These are phyloP conservation scores for Boletus rubescentipes DNA, from an alignment of 768 basidiomycete genomes.

Conservation along the genomic window DNA sequence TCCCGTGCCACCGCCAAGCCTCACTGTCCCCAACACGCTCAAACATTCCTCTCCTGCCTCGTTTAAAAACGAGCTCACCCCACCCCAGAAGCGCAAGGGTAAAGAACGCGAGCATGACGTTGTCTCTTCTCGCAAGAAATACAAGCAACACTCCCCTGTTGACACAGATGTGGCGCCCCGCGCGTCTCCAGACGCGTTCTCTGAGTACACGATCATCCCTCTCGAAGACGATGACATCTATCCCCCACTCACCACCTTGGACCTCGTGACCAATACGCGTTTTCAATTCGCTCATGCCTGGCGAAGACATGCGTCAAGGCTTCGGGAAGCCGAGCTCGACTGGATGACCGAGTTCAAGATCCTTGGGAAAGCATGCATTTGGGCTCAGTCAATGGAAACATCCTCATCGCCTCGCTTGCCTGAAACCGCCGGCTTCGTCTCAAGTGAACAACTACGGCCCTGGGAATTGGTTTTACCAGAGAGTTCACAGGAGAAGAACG, in stretches of 20 bases:
- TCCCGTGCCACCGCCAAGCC: not conserved
- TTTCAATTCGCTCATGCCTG: constrained; percentile 24
- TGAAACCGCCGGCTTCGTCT: constrained; percentile 9
- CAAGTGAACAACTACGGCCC: constrained; percentile 5
- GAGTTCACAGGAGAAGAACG: not conserved
- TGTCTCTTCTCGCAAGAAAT: not conserved
- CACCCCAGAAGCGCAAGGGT: constrained; percentile 13
- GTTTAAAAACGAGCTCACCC: not conserved
- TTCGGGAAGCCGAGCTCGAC: constrained; percentile 11
- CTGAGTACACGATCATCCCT: constrained; percentile 10
- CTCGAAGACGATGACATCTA: constrained; percentile 16
- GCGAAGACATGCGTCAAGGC: constrained; percentile 13
- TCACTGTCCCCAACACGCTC: not conserved
- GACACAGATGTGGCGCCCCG: not conserved
- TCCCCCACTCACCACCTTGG: constrained; percentile 15
- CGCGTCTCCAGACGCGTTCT: constrained; percentile 11
- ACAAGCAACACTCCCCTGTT: not conserved
- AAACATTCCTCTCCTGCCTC: not conserved
- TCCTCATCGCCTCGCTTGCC: constrained; percentile 3
- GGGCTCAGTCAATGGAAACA: not conserved
- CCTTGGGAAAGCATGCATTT: not conserved
- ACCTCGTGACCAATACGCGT: constrained; percentile 22
- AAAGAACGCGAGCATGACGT: constrained; percentile 21
- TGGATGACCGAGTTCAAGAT: not conserved
- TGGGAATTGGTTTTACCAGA: constrained; percentile 17